Percentiles rank a stretch among this genome's conserved stretches.
These are phyloP conservation scores for Trypanosoma cruzi DNA, from an alignment of 208 protist genomes.

Conservation along the genomic window DNA sequence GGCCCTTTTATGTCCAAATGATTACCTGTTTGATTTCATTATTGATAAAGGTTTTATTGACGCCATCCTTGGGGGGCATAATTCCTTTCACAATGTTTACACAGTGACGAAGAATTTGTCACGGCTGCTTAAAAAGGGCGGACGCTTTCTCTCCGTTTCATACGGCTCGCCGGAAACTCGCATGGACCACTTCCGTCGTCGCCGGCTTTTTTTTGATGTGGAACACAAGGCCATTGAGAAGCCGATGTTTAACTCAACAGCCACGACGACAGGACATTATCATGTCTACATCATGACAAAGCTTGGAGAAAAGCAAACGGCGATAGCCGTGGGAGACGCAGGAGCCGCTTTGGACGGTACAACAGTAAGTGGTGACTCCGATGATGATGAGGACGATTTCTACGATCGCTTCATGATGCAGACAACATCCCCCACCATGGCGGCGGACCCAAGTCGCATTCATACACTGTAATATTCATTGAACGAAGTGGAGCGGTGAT, in stretches of 20 bases:
- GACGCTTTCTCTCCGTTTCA: constrained; percentile 81
- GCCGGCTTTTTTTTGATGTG: constrained; percentile 86
- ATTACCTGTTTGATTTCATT: constrained; percentile 90
- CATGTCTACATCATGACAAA: constrained; percentile 94
- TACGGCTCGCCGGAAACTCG: constrained; percentile 91
- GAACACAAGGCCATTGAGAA: constrained; percentile 89
- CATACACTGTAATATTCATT: neutral
- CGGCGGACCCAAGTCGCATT: neutral
- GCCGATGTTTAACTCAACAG: constrained; percentile 81
- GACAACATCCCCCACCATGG: constrained; percentile 35
- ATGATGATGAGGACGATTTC: constrained; percentile 91
- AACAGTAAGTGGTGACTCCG: constrained; percentile 41
- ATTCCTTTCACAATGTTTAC: constrained; percentile 92
- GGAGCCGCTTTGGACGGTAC: constrained; percentile 29
- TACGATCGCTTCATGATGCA: constrained; percentile 94
- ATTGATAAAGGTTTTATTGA: constrained; percentile 91
- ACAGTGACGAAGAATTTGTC: constrained; percentile 90
- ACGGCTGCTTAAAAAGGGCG: constrained; percentile 86
- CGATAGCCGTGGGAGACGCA: constrained; percentile 33
- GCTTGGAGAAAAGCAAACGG: constrained; percentile 44
- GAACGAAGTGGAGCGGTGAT: too few relatives aligned
- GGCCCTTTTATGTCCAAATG: constrained; percentile 74
- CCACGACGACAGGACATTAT: constrained; percentile 81
- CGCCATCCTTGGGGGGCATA: constrained; percentile 80
- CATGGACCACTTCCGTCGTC: constrained; percentile 89